Evolutionary conservation across 2,329 filamentous ascomycete species (phyloP).

Genomic region (Chaetomium sp.): DNA sequence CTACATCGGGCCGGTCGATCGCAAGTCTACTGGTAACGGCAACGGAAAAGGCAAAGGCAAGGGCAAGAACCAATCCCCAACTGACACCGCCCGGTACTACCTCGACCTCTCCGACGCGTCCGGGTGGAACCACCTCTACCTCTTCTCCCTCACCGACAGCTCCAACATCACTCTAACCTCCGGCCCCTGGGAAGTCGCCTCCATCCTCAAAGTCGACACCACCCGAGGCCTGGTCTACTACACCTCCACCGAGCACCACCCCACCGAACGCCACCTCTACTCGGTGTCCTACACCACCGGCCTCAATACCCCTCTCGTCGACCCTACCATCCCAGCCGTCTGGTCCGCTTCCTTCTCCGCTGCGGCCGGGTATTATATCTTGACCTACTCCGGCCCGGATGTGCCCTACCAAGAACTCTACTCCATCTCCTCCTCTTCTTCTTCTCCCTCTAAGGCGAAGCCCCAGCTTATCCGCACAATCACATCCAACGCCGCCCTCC

Average conservation of each 20-base stretch:
- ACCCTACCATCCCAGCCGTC: constrained; percentile 50
- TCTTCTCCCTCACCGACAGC: constrained; percentile 52
- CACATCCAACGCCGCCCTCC: constrained; percentile 52
- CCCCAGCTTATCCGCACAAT: constrained; percentile 47
- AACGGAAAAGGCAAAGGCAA: not conserved
- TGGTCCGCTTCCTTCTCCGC: constrained; percentile 62
- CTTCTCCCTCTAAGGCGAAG: constrained; percentile 24
- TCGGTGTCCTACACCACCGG: constrained; percentile 53
- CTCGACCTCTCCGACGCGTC: constrained; percentile 60
- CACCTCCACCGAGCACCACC: constrained; percentile 57
- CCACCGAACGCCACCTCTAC: constrained; percentile 62
- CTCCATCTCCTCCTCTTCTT: constrained; percentile 49
- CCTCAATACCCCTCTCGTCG: constrained; percentile 53
- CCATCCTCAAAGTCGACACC: constrained; percentile 54
- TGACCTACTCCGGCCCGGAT: constrained; percentile 58
- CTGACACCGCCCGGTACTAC: constrained; percentile 41
- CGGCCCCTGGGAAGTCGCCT: constrained; percentile 59
- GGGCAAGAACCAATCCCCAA: not conserved
- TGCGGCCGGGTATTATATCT: constrained; percentile 56
- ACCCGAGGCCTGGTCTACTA: constrained; percentile 54
- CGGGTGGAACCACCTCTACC: constrained; percentile 60
- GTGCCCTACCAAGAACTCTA: constrained; percentile 65
- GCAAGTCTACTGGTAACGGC: not conserved
- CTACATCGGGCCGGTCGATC: constrained; percentile 45
- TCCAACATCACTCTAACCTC: constrained; percentile 52